Conservation (phyloP, 805 yeast species). For the Lipomyces sp. region DNA sequence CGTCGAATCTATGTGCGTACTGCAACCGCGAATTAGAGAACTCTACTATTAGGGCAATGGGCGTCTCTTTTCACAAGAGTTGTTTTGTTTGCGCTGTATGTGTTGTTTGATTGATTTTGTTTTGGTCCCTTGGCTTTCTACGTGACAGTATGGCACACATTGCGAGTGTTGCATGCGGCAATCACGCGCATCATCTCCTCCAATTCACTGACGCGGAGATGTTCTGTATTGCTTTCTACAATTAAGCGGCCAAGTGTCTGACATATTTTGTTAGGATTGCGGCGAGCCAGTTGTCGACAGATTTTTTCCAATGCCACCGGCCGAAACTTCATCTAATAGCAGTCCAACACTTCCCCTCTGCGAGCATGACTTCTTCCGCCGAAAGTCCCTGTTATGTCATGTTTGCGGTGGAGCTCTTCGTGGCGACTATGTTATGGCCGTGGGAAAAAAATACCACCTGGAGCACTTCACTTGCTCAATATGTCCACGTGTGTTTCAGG, state of each 20-base stretch:
- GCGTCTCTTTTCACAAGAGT: slow-evolving; percentile 28
- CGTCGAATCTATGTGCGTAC: slow-evolving; percentile 19
- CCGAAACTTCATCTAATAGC: slow-evolving; percentile 1
- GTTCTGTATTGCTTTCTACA: not conserved
- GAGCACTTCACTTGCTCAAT: slow-evolving; percentile 93
- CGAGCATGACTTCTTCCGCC: slow-evolving; percentile 88
- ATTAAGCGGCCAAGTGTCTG: not conserved
- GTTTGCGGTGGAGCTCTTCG: slow-evolving; percentile 84
- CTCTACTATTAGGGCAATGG: slow-evolving; percentile 35
- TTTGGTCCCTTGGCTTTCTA: not conserved
- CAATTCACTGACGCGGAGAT: not conserved
- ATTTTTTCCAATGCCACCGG: slow-evolving; percentile 80
- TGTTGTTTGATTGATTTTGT: not conserved
- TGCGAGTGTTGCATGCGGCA: not conserved
- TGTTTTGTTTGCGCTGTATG: slow-evolving; percentile 38
- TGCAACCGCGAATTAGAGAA: slow-evolving; percentile 24
- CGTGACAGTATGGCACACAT: no score
- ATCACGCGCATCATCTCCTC: not conserved
- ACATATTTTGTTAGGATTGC: slow-evolving; percentile 58
- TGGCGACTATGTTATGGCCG: slow-evolving; percentile 92
- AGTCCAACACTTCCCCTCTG: slow-evolving; percentile 63
- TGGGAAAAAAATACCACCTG: slow-evolving; percentile 88
- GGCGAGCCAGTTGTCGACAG: slow-evolving; percentile 78
- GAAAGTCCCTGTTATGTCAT: slow-evolving; percentile 82
- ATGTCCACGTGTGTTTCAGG: slow-evolving; percentile 83